Evolutionary conservation across 768 basidiomycete genomes (phyloP).

Genomic region (Leccinum obscurum): DNA sequence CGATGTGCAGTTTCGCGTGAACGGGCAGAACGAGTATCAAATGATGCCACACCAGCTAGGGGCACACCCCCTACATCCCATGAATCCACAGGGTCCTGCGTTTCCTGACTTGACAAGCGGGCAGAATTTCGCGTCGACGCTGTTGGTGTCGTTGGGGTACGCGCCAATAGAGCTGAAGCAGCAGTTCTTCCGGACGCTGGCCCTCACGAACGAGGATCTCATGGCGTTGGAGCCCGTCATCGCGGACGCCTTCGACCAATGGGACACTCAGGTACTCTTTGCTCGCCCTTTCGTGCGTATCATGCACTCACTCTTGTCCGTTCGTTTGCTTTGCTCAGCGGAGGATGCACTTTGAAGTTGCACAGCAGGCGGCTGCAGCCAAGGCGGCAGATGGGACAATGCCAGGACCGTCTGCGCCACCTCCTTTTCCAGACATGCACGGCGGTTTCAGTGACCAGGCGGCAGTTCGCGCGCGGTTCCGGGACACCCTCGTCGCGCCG

Average conservation of each 20-base stretch:
- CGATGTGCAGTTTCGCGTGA: conserved; percentile 63
- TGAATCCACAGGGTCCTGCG: conserved; percentile 54
- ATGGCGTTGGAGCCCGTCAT: conserved; percentile 77
- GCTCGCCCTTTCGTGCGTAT: background rate
- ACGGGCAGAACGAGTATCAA: conserved; percentile 42
- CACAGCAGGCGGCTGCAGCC: conserved; percentile 35
- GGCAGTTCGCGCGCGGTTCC: conserved; percentile 63
- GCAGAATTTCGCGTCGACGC: conserved; percentile 77
- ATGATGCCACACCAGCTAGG: conserved; percentile 38
- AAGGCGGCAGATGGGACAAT: conserved; percentile 33
- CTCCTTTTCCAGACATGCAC: conserved; percentile 34
- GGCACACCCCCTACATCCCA: conserved; percentile 25
- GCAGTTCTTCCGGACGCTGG: conserved; percentile 68
- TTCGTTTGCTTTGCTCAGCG: conserved; percentile 34
- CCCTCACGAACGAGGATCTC: conserved; percentile 78
- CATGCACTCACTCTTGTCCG: conserved; percentile 1
- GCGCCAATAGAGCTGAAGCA: conserved; percentile 66
- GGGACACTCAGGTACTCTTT: conserved; percentile 70
- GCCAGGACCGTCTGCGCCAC: conserved; percentile 24
- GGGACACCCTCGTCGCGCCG: conserved; percentile 50
- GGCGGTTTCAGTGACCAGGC: conserved; percentile 33
- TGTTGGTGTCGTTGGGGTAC: conserved; percentile 75
- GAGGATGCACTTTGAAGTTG: conserved; percentile 42
- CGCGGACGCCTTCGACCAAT: conserved; percentile 83
- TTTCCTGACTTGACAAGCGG: conserved; percentile 66